Evolutionary conservation across 257 asterid species (phyloP).

Genomic region (Solanum paucissectum): DNA sequence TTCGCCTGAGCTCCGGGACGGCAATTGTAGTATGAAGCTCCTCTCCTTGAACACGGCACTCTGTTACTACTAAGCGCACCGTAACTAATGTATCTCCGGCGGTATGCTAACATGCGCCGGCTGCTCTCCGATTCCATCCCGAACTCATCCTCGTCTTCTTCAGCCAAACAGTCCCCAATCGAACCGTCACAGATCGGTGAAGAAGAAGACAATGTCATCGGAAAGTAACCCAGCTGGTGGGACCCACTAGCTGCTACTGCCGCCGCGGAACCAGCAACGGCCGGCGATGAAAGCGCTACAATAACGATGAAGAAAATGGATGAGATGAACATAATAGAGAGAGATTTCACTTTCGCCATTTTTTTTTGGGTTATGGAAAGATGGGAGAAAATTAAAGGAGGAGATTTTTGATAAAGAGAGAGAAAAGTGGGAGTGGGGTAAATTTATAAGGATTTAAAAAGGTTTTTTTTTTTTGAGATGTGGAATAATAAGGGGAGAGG

Average conservation of each 20-base stretch:
- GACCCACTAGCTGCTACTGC: not conserved
- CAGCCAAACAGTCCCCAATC: constrained; percentile 14
- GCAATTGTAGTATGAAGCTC: constrained; percentile 38
- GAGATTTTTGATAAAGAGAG: not conserved
- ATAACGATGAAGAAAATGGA: not conserved
- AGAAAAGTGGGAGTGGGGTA: not conserved
- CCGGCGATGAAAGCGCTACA: not conserved
- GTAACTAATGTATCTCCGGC: constrained; percentile 25
- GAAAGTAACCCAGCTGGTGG: not conserved
- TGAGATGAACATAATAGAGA: not conserved
- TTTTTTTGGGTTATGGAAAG: not conserved
- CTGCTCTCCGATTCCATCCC: constrained; percentile 18
- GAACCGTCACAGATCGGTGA: constrained; percentile 7
- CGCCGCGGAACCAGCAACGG: not conserved
- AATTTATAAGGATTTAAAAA: not conserved
- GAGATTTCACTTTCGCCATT: not conserved
- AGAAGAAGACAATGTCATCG: not conserved
- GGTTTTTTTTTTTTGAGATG: not conserved
- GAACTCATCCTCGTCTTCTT: not conserved
- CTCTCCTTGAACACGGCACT: constrained; percentile 23
- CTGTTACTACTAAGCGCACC: constrained; percentile 18
- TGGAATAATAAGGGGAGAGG: not conserved
- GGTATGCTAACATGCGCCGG: constrained; percentile 9
- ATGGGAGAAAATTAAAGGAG: not conserved
- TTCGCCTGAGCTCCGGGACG: constrained; percentile 27